Conservation (phyloP, 305 asterid genomes). For the Caryopteris hybrid region DNA sequence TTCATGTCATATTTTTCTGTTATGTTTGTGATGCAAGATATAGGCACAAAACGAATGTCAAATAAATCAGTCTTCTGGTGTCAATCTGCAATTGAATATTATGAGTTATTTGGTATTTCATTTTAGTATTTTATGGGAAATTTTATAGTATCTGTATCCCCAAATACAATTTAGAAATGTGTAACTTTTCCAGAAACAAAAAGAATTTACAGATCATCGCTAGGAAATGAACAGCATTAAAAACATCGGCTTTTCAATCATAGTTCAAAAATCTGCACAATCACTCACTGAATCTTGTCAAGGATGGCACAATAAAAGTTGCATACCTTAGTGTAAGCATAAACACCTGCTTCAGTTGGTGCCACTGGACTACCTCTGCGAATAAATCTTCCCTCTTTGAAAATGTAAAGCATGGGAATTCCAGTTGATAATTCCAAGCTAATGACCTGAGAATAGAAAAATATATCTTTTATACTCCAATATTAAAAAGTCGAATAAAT, state of each 20-base stretch:
- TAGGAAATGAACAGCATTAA: neutral
- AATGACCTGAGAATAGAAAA: constrained; percentile 54
- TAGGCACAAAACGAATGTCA: neutral
- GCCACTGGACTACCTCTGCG: constrained; percentile 96
- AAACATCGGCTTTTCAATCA: neutral
- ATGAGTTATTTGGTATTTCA: no score
- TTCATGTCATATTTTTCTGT: neutral
- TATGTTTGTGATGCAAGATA: neutral
- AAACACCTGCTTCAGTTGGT: constrained; percentile 80
- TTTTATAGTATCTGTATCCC: neutral
- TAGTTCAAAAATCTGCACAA: neutral
- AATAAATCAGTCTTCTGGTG: neutral
- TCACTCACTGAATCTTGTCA: neutral
- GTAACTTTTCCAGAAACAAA: neutral
- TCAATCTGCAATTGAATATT: neutral
- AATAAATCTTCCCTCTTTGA: constrained; percentile 73
- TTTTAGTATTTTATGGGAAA: neutral
- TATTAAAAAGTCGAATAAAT: neutral
- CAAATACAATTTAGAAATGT: neutral
- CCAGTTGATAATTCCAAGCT: constrained; percentile 95
- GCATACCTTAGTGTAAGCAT: constrained; percentile 90
- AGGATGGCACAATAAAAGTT: constrained; percentile 1
- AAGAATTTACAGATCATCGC: neutral
- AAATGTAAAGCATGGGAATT: constrained; percentile 91
- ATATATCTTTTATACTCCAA: neutral